A percentile compares a stretch with the other conserved stretches of the same genome.
phyloP scores from a whole-genome alignment of 2,329 filamentous ascomycete species.

The Grosmannia penicillata region DNA sequence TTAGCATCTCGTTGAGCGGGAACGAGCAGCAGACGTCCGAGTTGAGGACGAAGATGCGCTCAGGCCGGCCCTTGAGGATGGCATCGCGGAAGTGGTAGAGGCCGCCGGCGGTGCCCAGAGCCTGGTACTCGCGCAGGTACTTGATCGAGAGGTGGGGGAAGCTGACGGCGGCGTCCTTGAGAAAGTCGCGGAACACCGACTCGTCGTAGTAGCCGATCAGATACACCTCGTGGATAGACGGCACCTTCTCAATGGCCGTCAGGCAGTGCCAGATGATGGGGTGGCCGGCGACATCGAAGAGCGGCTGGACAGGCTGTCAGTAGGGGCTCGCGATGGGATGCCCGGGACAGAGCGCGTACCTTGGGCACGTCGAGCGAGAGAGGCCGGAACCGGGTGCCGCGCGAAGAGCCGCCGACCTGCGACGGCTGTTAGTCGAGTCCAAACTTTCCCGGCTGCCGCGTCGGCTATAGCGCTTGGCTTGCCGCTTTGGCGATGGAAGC shows the following conservation, averaged over 20 bases:
- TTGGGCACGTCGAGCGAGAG: constrained; percentile 93
- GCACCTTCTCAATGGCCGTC: constrained; percentile 77
- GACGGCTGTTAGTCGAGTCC: constrained; percentile 9
- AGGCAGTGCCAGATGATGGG: constrained; percentile 98
- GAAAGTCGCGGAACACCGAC: constrained; percentile 91
- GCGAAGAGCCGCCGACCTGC: constrained; percentile 85
- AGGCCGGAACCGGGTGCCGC: constrained; percentile 90
- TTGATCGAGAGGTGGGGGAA: constrained; percentile 83
- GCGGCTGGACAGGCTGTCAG: constrained; percentile 45
- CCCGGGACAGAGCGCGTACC: too few species aligned
- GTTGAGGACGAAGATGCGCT: constrained; percentile 94
- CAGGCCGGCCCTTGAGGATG: constrained; percentile 88
- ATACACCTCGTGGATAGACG: constrained; percentile 86
- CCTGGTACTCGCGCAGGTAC: constrained; percentile 95
- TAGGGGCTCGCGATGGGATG: too few species aligned
- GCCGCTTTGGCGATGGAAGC: background rate
- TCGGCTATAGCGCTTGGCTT: background rate
- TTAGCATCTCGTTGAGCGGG: constrained; percentile 89
- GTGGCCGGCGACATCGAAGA: constrained; percentile 96
- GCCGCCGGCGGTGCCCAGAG: constrained; percentile 86
- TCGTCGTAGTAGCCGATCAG: constrained; percentile 99
- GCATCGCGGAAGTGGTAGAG: constrained; percentile 99
- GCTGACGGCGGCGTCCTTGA: constrained; percentile 73
- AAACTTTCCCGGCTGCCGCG: background rate
- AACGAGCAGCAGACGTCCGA: constrained; percentile 98